Base-by-base conservation (phyloP, 2,329 filamentous ascomycete genomes). In the Geoglossum cookeanum region DNA sequence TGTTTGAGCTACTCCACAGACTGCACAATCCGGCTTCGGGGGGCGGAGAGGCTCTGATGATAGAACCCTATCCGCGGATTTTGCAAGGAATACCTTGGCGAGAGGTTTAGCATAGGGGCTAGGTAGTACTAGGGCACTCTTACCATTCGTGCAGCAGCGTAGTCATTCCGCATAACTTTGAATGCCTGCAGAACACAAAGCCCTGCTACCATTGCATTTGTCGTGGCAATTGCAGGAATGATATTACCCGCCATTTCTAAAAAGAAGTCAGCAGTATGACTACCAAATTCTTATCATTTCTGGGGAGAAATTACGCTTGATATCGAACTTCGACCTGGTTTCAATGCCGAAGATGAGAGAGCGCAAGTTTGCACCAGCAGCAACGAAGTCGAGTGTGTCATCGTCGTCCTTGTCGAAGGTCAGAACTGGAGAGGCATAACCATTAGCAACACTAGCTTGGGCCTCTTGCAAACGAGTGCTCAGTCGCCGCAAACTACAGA, bases 241-340 rank as follows among this genome's bases (percentile, higher is more conserved):
- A 98, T 98, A 68, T 98, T 98, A 57, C 92, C 92, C 3, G 92
- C 92, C 91, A 97, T 98, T 71, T 98, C 86, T 77, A 53, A 64
- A n/a, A n/a, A 35, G 15, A 45, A 22, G 27, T 58, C 33, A 58
- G 56, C 30, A 48, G 39, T 15, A 17, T 13, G 8, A 37, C 17
- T 30, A 27, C 7, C 30, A 37, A 47, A 11, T n/a, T 17, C n/a
- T 9, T 22, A 22, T 22, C 22, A 22, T 22, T 52, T 17, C 27
- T 42, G 37, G 55, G 4, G 11, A 27, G 56, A 5, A 55, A 73
- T 62, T 64, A 78, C 76, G 79, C 72, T 98, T 98, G 65, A 92
- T 90, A 66, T 97, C 90, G 66, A 97, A 98, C 59, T 94, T 88
- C 27, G 89, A 94, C 68, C 88, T 91, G 3, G 75, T 72, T 57